Percentiles rank a stretch among this genome's conserved stretches.
phyloP scores from a whole-genome alignment of 2,329 filamentous ascomycete genomes.

The Fusarium annulatum region DNA sequence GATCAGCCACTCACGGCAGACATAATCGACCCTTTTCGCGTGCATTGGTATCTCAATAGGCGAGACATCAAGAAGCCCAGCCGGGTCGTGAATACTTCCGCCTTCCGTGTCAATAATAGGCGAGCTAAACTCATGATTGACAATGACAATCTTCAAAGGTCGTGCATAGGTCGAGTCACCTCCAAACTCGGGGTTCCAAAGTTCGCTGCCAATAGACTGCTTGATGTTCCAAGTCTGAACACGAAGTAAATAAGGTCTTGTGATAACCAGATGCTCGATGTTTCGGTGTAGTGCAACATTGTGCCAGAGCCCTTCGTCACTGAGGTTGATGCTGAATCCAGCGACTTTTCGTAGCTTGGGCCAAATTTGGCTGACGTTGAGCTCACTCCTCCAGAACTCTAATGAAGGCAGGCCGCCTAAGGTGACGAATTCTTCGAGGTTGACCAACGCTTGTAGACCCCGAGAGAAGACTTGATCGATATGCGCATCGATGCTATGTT shows the following conservation, averaged over 20 bases:
- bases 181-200: slow-evolving; percentile 22
- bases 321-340: slow-evolving; percentile 26
- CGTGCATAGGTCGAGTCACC: slow-evolving; percentile 28
- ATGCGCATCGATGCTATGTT: slow-evolving; percentile 1
- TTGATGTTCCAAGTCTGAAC: slow-evolving; percentile 30
- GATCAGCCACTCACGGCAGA: slow-evolving; percentile 31
- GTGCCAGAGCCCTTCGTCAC: slow-evolving; percentile 25
- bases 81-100: slow-evolving; percentile 5
- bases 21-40: slow-evolving; percentile 14
- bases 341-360: slow-evolving; percentile 22
- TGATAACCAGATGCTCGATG: slow-evolving; percentile 12
- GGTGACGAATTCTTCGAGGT: slow-evolving; percentile 30
- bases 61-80: slow-evolving; percentile 2
- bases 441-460: slow-evolving; percentile 4
- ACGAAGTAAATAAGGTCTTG: slow-evolving; percentile 16
- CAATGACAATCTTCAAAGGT: slow-evolving; percentile 23
- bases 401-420: slow-evolving; percentile 15
- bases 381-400: slow-evolving; percentile 23
- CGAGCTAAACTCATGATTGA: slow-evolving; percentile 26
- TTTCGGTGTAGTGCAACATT: slow-evolving; percentile 15
- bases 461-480: background rate
- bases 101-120: slow-evolving; percentile 1
- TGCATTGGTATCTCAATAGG: slow-evolving; percentile 11
- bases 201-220: background rate
- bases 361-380: slow-evolving; percentile 12